Evolutionary conservation across 495 filamentous ascomycete species (phyloP), one percentile per base, ranked within the genome.

Genomic region (Lichenothelia convexa): DNA sequence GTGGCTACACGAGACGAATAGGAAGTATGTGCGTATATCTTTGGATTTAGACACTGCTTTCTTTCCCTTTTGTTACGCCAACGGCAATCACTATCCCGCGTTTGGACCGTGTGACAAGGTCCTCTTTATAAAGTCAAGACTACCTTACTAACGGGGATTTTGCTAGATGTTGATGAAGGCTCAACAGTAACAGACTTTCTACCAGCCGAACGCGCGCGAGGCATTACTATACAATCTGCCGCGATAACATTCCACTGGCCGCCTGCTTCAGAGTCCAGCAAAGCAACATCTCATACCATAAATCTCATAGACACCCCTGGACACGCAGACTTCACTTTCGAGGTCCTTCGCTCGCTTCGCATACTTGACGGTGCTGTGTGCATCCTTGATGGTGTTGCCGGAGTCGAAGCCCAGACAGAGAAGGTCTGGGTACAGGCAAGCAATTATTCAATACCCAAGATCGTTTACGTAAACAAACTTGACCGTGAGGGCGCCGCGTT

Each of bases 131-230:
- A 8, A 17, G 5, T 24, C 21, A 13, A 2, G 17, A 40, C 9
- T 11, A 37, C n/a, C 13, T 38, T 13, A 39, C 11, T 18, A 40
- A 30, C 7, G 13, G 33, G 26, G 40, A 48, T 49, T 21, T 29
- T 19, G 12, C n/a, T 42, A 75, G 86, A 95, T 58, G 91, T 99
- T 41, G 87, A 99, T 45, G 80, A 93, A 57, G 91, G 91, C 23
- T 89, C 87, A 30, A 99, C 91, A 8, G 84, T 92, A 5, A 99
- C 92, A 18, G 91, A 99, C 61, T 99, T 95, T 53, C 69, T 99
- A 8, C 89, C 89, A 15, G 80, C 92, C 42, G 91, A 99, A 55
- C 70, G 91, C 42, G 72, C 85, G 30, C 71, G 89, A 35, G 91
- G 91, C 11, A 94, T 99, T 47, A 99, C 91, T 21, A 95, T 99